Evolutionary conservation across 345 rosid genomes (phyloP).

Genomic region (Melaleuca alternifolia): DNA sequence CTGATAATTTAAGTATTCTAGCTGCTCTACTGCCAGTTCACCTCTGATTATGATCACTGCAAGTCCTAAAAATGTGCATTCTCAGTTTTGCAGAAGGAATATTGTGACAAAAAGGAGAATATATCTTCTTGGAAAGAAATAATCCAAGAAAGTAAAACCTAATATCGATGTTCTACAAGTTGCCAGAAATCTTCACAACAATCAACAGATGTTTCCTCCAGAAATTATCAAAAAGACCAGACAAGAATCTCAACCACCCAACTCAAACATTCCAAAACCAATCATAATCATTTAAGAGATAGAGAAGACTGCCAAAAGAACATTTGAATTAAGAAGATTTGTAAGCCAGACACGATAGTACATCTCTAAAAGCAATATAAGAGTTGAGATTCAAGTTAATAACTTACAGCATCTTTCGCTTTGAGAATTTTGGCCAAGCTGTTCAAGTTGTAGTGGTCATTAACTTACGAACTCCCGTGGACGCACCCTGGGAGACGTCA

Average conservation of each 20-base stretch:
- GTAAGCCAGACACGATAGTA: neutral
- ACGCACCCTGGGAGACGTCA: conserved; percentile 45
- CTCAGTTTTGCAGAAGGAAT: too few relatives aligned
- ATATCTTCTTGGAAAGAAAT: too few relatives aligned
- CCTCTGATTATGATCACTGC: too few relatives aligned
- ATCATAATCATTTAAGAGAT: too few relatives aligned
- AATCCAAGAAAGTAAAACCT: too few relatives aligned
- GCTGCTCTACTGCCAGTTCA: too few relatives aligned
- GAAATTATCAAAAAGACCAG: neutral
- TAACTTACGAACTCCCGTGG: conserved; percentile 85
- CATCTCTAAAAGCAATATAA: neutral
- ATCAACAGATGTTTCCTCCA: neutral
- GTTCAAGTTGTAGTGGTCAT: conserved; percentile 62
- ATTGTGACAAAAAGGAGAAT: too few relatives aligned
- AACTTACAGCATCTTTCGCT: conserved; percentile 59
- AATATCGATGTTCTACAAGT: neutral
- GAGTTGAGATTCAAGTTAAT: neutral
- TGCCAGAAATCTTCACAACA: neutral
- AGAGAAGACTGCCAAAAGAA: too few relatives aligned
- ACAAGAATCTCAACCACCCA: too few relatives aligned
- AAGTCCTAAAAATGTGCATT: too few relatives aligned
- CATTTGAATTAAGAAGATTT: neutral
- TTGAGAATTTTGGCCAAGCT: conserved; percentile 74
- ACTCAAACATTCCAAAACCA: too few relatives aligned
- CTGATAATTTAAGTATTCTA: too few relatives aligned